Conservation (phyloP, 352 stramenopile species). For the Phytophthora sojae region DNA sequence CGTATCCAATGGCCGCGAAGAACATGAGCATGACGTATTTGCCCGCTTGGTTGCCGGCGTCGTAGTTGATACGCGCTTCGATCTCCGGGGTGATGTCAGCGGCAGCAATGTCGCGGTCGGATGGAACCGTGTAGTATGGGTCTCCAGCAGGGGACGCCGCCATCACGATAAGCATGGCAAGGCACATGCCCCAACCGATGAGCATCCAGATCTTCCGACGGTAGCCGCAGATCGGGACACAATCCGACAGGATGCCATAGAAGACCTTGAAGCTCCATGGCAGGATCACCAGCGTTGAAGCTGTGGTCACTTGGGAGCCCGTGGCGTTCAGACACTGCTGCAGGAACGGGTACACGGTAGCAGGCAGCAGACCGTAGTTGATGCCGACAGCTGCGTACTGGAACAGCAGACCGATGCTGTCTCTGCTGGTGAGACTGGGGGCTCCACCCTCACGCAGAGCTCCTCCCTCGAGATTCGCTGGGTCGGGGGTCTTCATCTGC, state of each 20-base stretch:
- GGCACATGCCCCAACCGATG: constrained; percentile 52
- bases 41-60: constrained; percentile 21
- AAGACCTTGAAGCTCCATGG: constrained; percentile 76
- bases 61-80: constrained; percentile 28
- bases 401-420: constrained; percentile 43
- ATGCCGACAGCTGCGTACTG: constrained; percentile 51
- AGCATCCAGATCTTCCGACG: constrained; percentile 30
- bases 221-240: constrained; percentile 60
- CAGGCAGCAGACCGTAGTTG: constrained; percentile 34
- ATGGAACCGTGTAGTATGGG: constrained; percentile 43
- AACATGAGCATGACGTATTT: constrained; percentile 58
- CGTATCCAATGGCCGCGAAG: constrained; percentile 61
- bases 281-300: constrained; percentile 48
- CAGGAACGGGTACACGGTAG: constrained; percentile 56
- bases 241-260: constrained; percentile 60
- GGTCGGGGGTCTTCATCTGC: constrained; percentile 28
- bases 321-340: constrained; percentile 47
- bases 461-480: constrained; percentile 26
- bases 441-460: constrained; percentile 43
- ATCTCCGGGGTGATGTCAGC: constrained; percentile 32
- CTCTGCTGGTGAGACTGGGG: constrained; percentile 32
- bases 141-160: constrained; percentile 20
- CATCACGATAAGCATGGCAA: constrained; percentile 42
- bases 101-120: constrained; percentile 24
- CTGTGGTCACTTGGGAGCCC: constrained; percentile 34